phyloP scores from a whole-genome alignment of 164 flowering plant genomes.

The Vitis riparia region DNA sequence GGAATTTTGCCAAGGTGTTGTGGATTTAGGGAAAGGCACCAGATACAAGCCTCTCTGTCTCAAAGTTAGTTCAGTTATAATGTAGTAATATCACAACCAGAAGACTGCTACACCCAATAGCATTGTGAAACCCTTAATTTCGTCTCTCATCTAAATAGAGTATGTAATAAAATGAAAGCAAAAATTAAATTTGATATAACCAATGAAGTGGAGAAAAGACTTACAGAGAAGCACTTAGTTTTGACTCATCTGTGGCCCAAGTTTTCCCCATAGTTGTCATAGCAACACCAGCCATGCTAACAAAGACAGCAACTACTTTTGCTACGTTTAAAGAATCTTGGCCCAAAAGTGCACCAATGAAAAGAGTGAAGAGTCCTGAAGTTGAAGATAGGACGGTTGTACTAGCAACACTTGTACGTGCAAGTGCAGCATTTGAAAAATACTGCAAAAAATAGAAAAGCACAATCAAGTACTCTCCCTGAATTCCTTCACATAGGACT shows the following conservation, averaged over 20 bases:
- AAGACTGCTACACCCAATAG: not conserved
- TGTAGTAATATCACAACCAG: not conserved
- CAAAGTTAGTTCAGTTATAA: no score
- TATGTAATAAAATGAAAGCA: not conserved
- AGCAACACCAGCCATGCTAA: conserved; percentile 94
- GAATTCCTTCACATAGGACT: not conserved
- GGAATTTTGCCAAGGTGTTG: not conserved
- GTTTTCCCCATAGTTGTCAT: conserved; percentile 99
- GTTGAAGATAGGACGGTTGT: conserved; percentile 96
- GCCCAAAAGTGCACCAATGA: conserved; percentile 80
- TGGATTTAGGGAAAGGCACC: not conserved
- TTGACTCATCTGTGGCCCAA: conserved; percentile 91
- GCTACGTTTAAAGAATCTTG: conserved; percentile 82
- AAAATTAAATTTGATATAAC: not conserved
- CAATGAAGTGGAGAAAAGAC: conserved; percentile 15
- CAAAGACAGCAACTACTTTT: conserved; percentile 89
- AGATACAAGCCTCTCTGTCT: not conserved
- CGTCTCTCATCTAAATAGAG: not conserved
- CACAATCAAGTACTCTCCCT: not conserved
- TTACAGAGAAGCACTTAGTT: conserved; percentile 56
- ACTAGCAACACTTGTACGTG: conserved; percentile 97
- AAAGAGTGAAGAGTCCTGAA: conserved; percentile 96
- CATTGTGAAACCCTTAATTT: not conserved
- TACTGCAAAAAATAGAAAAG: conserved; percentile 50
- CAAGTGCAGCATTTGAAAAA: conserved; percentile 95